phyloP scores from a whole-genome alignment of 345 rosid genomes.

The Clausena lansium region DNA sequence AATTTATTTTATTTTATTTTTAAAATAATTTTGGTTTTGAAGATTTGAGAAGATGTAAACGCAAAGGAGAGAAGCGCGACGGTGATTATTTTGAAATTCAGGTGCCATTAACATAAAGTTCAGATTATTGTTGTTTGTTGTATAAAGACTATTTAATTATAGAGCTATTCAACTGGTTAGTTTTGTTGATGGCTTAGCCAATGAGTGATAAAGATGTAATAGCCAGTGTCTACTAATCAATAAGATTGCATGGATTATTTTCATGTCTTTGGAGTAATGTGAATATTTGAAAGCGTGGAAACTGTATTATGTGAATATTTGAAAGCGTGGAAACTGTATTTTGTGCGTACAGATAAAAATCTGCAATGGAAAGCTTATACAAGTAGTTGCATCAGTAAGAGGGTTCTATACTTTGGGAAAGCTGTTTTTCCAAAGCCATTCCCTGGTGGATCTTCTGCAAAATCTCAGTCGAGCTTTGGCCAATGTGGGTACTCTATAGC shows the following conservation, averaged over 20 bases:
- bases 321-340: constrained; percentile 1
- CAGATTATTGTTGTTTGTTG: no score
- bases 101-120: constrained; percentile 27
- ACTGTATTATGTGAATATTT: not conserved
- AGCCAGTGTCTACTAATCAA: no score
- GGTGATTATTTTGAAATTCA: constrained; percentile 62
- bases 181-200: no score
- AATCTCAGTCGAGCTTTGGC: constrained; percentile 64
- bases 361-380: constrained; percentile 60
- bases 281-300: no score
- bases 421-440: constrained; percentile 50
- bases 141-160: not conserved
- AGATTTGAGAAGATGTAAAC: constrained; percentile 47
- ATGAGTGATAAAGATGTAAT: no score
- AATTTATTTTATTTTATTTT: not conserved
- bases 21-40: not conserved
- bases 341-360: constrained; percentile 50
- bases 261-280: no score
- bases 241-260: no score
- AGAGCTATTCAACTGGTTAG: not conserved
- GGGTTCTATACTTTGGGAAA: constrained; percentile 61
- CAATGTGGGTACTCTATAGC: constrained; percentile 42
- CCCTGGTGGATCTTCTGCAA: constrained; percentile 64
- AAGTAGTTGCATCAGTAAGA: constrained; percentile 53
- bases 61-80: constrained; percentile 35